Conservation (phyloP, 1,284 basidiomycete species). For the Cutaneotrichosporon spelunceum region DNA sequence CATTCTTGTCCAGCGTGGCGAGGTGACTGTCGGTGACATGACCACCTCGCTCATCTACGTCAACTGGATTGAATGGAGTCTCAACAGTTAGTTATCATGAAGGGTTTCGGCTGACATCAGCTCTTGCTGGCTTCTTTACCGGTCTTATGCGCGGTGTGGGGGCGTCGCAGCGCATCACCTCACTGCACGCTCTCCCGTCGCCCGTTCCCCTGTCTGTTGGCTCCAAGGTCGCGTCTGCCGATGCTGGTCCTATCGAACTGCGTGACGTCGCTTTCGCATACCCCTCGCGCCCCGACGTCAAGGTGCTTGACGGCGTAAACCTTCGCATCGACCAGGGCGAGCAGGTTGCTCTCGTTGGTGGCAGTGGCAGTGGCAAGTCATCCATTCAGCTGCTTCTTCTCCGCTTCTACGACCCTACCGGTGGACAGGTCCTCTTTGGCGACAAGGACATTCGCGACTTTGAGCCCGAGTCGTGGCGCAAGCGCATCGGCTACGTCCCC, state of each 20-base stretch:
- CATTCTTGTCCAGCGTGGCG: slow-evolving; percentile 43
- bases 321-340: slow-evolving; percentile 54
- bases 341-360: slow-evolving; percentile 53
- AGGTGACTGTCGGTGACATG: slow-evolving; percentile 49
- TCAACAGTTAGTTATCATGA: slow-evolving; percentile 42
- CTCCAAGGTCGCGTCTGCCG: slow-evolving; percentile 29
- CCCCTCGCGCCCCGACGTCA: slow-evolving; percentile 79
- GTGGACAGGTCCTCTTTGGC: slow-evolving; percentile 72
- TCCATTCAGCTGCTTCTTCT: slow-evolving; percentile 73
- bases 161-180: slow-evolving; percentile 48
- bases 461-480: slow-evolving; percentile 69
- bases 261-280: slow-evolving; percentile 77
- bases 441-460: slow-evolving; percentile 74
- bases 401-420: slow-evolving; percentile 81
- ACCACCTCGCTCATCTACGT: slow-evolving; percentile 50
- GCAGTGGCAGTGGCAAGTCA: slow-evolving; percentile 53
- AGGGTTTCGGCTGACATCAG: slow-evolving; percentile 22
- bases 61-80: slow-evolving; percentile 50
- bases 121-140: slow-evolving; percentile 49
- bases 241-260: slow-evolving; percentile 64
- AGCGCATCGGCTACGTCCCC: slow-evolving; percentile 65
- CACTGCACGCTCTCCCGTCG: slow-evolving; percentile 41
- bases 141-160: slow-evolving; percentile 51
- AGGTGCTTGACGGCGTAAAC: slow-evolving; percentile 68
- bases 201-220: slow-evolving; percentile 46